Evolutionary conservation across 2,329 filamentous ascomycete genomes (phyloP).

Genomic region (Xylaria sp.): DNA sequence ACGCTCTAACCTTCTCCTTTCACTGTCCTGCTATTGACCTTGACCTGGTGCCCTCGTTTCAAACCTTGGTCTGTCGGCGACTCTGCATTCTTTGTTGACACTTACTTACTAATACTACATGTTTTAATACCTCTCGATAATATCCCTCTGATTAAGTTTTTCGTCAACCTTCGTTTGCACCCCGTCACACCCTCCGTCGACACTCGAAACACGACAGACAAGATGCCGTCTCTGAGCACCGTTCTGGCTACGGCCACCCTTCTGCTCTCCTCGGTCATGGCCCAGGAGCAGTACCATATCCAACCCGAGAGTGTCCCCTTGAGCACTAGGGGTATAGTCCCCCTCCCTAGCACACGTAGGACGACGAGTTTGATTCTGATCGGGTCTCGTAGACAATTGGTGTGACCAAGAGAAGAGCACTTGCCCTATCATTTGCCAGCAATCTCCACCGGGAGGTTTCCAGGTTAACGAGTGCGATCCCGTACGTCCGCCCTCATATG

Average conservation of each 20-base stretch:
- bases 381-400: constrained; percentile 56
- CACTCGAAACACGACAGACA: not conserved
- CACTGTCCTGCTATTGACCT: constrained; percentile 9
- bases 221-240: constrained; percentile 62
- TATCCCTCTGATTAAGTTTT: not conserved
- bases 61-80: constrained; percentile 19
- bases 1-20: constrained; percentile 23
- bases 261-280: constrained; percentile 58
- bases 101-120: constrained; percentile 11
- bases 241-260: constrained; percentile 60
- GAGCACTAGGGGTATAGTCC: constrained; percentile 55
- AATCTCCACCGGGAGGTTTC: constrained; percentile 58
- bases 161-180: constrained; percentile 13
- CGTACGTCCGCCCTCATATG: constrained; percentile 49
- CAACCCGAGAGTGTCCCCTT: constrained; percentile 65
- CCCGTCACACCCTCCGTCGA: not conserved
- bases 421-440: constrained; percentile 76
- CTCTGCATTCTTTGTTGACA: constrained; percentile 8
- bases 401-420: constrained; percentile 66
- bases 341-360: not conserved
- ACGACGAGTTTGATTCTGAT: constrained; percentile 24
- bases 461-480: constrained; percentile 70
- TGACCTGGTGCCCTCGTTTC: constrained; percentile 23
- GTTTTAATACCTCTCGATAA: constrained; percentile 20
- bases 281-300: constrained; percentile 59